Evolutionary conservation across 805 yeast species (phyloP).

Genomic region (Sugiyamaella qingdaonensis): DNA sequence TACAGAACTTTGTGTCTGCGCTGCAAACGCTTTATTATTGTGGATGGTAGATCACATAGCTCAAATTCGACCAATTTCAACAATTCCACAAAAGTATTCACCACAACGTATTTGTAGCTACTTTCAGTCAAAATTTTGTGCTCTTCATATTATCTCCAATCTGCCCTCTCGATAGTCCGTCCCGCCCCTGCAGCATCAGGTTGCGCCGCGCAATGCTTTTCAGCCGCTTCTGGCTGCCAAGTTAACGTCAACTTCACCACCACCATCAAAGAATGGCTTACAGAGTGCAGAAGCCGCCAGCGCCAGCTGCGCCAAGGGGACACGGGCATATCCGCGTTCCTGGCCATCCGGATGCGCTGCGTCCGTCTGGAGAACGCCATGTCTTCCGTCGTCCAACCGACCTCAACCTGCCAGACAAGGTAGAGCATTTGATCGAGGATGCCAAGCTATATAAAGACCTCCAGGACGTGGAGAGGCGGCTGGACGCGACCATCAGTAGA

Average conservation of each 20-base stretch:
- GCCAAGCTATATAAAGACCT: constrained; percentile 67
- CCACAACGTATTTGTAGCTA: no score
- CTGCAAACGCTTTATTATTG: no score
- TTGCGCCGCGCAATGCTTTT: no score
- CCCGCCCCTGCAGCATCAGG: no score
- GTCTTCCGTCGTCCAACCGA: constrained; percentile 44
- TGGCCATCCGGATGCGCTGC: not conserved
- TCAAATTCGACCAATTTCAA: no score
- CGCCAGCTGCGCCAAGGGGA: not conserved
- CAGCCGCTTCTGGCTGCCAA: not conserved
- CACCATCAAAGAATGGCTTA: not conserved
- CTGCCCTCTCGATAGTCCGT: no score
- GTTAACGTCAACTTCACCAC: not conserved
- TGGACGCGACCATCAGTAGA: constrained; percentile 77
- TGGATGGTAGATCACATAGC: no score
- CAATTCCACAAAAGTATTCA: no score
- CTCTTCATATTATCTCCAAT: no score
- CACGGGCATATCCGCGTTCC: not conserved
- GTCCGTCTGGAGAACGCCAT: constrained; percentile 15
- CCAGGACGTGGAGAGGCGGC: constrained; percentile 71
- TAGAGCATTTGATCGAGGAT: constrained; percentile 55
- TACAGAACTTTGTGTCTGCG: no score
- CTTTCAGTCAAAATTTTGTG: no score
- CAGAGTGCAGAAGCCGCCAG: not conserved
- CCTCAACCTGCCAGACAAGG: constrained; percentile 44